phyloP scores from a whole-genome alignment of 176 grass and related monocot species.

The Rhynchospora tenuis region DNA sequence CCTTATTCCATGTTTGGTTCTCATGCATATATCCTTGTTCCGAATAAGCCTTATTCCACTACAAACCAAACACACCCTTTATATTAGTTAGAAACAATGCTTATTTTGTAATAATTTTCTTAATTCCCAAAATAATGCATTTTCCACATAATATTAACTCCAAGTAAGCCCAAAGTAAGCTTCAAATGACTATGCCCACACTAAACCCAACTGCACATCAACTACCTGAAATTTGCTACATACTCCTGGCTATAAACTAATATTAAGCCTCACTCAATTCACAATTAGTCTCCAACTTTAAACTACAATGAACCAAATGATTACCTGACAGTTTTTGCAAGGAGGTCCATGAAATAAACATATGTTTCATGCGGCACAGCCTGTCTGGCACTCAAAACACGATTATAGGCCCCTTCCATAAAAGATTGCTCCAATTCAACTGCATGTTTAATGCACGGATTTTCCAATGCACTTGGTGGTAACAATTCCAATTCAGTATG shows the following conservation, averaged over 20 bases:
- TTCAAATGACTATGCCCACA: not conserved
- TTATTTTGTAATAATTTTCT: not conserved
- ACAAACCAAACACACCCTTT: no score
- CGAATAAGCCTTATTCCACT: no score
- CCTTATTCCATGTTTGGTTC: no score
- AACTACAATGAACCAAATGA: not conserved
- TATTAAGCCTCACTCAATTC: not conserved
- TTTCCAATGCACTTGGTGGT: constrained; percentile 36
- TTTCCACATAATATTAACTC: not conserved
- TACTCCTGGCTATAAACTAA: not conserved
- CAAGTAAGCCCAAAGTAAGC: not conserved
- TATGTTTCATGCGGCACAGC: constrained; percentile 68
- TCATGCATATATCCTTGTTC: no score
- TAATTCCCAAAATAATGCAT: not conserved
- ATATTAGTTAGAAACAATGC: not conserved
- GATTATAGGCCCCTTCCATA: constrained; percentile 74
- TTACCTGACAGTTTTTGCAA: constrained; percentile 64
- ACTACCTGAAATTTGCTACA: not conserved
- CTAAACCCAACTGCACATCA: not conserved
- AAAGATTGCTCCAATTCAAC: constrained; percentile 65
- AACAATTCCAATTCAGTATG: constrained; percentile 82
- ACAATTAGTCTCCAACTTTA: not conserved
- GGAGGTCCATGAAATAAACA: constrained; percentile 73
- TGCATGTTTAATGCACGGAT: constrained; percentile 66
- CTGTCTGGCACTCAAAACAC: constrained; percentile 30